A percentile compares a stretch with the other conserved stretches of the same genome.
Conservation (phyloP, 225 moss, liverwort and hornwort genomes). For the Marchantia polymorpha region DNA sequence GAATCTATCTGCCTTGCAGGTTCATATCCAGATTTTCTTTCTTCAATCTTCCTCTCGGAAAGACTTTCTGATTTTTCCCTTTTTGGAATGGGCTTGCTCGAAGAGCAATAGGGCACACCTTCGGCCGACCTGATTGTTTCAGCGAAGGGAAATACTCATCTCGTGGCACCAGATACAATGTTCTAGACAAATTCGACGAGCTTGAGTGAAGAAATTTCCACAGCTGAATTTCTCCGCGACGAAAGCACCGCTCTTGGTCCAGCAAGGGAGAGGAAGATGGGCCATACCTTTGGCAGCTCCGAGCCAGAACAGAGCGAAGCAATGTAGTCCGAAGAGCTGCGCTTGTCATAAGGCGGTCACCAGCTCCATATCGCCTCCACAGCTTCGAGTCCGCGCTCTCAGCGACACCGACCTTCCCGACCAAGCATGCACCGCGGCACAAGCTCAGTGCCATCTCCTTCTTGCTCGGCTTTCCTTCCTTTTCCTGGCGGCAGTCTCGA, state of each 20-base stretch:
- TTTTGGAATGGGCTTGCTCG: too few species aligned
- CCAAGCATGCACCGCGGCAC: background rate
- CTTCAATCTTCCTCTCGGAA: too few species aligned
- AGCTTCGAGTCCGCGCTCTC: constrained; percentile 4
- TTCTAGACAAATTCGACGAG: background rate
- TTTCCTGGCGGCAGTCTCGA: background rate
- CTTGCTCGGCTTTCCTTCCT: background rate
- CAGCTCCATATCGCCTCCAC: constrained; percentile 18
- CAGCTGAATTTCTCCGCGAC: background rate
- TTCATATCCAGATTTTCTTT: too few species aligned
- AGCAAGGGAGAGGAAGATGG: background rate
- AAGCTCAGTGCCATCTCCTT: constrained; percentile 4
- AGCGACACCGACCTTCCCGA: background rate
- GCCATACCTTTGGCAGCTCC: constrained; percentile 41
- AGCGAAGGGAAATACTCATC: too few species aligned
- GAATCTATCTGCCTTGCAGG: too few species aligned
- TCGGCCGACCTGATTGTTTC: too few species aligned
- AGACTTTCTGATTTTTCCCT: too few species aligned
- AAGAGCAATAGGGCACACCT: too few species aligned
- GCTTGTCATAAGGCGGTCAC: constrained; percentile 29
- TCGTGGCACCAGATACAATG: too few species aligned
- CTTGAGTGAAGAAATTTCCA: background rate
- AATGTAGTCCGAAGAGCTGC: constrained; percentile 37
- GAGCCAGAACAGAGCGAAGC: constrained; percentile 39
- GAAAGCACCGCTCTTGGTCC: background rate